A percentile compares a stretch with the other conserved stretches of the same genome.
phyloP scores from a whole-genome alignment of 805 yeast species.

The Maudiozyma serrabonitensis region DNA sequence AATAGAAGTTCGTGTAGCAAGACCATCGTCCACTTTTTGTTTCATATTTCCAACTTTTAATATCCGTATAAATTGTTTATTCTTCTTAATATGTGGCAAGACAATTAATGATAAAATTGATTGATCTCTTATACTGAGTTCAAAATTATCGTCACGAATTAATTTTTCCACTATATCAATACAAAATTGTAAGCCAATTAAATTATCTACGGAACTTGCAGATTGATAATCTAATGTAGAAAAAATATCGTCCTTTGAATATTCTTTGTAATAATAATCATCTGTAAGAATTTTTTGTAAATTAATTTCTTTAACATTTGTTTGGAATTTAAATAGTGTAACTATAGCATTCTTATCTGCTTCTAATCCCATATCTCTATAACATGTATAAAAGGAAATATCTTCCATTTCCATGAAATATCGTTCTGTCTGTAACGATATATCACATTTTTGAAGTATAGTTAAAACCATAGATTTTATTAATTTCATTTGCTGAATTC shows the following conservation, averaged over 20 bases:
- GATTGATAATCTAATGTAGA: slow-evolving; percentile 1
- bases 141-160: background rate
- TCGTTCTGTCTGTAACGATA: background rate
- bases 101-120: slow-evolving; percentile 1
- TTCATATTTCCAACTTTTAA: slow-evolving; percentile 28
- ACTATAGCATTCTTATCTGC: background rate
- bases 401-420: background rate
- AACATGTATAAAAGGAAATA: background rate
- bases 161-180: slow-evolving; percentile 3
- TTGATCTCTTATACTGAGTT: slow-evolving; percentile 1
- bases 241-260: slow-evolving; percentile 1
- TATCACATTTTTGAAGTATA: background rate
- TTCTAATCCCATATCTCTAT: background rate
- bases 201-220: background rate
- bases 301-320: background rate
- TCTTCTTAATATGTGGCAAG: slow-evolving; percentile 15
- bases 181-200: slow-evolving; percentile 2
- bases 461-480: background rate
- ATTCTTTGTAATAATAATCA: background rate
- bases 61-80: slow-evolving; percentile 18
- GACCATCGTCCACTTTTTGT: slow-evolving; percentile 24
- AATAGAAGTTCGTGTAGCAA: slow-evolving; percentile 10
- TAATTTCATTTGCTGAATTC: background rate
- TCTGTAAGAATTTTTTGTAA: background rate
- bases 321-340: background rate